phyloP scores from a whole-genome alignment of 2,329 filamentous ascomycete genomes.

The Colletotrichum sp. region DNA sequence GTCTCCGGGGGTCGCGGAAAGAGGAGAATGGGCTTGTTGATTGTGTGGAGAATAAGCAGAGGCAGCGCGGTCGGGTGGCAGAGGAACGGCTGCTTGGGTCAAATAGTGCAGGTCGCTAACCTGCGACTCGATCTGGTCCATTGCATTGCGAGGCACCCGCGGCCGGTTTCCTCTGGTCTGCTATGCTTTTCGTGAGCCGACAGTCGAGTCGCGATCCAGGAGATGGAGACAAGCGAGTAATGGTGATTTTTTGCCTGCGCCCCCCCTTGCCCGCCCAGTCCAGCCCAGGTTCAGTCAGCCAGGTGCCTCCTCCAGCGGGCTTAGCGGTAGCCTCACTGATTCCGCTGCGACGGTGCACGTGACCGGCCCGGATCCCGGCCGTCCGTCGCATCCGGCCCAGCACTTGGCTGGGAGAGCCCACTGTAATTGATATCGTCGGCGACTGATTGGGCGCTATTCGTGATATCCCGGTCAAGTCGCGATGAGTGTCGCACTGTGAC shows the following conservation, averaged over 20 bases:
- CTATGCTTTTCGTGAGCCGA: not conserved
- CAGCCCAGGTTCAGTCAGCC: not conserved
- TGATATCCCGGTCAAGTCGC: not conserved
- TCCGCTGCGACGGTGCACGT: not conserved
- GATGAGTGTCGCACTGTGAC: not conserved
- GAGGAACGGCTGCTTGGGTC: slow-evolving; percentile 40
- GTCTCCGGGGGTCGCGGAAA: slow-evolving; percentile 46
- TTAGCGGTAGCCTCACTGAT: not conserved
- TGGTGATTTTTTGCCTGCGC: slow-evolving; percentile 1
- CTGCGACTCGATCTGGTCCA: slow-evolving; percentile 61
- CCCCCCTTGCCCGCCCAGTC: not conserved
- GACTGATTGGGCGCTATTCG: not conserved
- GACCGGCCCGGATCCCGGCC: slow-evolving; percentile 23
- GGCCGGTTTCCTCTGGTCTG: not conserved
- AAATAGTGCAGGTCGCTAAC: slow-evolving; percentile 59
- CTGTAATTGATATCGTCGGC: not conserved
- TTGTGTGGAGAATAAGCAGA: slow-evolving; percentile 28
- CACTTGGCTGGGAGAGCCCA: not conserved
- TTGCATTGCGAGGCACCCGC: slow-evolving; percentile 28
- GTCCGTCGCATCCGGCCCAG: not conserved
- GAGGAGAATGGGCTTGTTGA: slow-evolving; percentile 25
- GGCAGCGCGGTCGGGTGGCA: slow-evolving; percentile 25
- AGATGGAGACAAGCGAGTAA: slow-evolving; percentile 11
- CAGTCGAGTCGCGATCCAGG: not conserved
- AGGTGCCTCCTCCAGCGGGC: not conserved